phyloP scores from a whole-genome alignment of 108 stramenopile species.

The Licmophora abbreviata region DNA sequence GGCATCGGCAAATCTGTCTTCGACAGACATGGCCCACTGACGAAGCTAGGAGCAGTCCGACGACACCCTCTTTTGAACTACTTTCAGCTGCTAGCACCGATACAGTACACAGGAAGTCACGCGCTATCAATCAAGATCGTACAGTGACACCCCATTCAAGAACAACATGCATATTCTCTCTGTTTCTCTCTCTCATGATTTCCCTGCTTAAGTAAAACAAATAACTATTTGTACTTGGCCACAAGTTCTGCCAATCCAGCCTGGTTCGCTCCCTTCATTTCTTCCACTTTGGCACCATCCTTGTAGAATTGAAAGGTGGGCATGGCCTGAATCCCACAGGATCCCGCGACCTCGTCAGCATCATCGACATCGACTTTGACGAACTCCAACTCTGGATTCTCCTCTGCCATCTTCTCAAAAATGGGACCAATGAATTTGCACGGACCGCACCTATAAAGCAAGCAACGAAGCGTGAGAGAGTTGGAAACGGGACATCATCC shows the following conservation, averaged over 20 bases:
- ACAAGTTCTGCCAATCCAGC: conserved; percentile 18
- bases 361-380: conserved; percentile 90
- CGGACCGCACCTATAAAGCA: conserved; percentile 46
- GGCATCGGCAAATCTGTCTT: no score
- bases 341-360: conserved; percentile 49
- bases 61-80: no score
- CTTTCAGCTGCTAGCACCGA: no score
- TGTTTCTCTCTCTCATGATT: background rate
- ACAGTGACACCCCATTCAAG: no score
- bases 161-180: no score
- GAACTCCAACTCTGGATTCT: conserved; percentile 51
- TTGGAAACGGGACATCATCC: no score
- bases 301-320: conserved; percentile 87
- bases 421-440: conserved; percentile 79
- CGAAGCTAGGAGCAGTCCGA: no score
- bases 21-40: no score
- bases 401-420: conserved; percentile 63
- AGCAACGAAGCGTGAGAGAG: background rate
- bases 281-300: conserved; percentile 68
- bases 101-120: no score
- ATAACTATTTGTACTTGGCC: conserved; percentile 14
- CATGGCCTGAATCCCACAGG: conserved; percentile 75
- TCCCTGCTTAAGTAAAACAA: background rate
- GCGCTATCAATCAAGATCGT: no score
- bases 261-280: conserved; percentile 63